These are phyloP conservation scores for Candida sithepensis DNA, from an alignment of 805 yeast genomes.

Conservation along the genomic window DNA sequence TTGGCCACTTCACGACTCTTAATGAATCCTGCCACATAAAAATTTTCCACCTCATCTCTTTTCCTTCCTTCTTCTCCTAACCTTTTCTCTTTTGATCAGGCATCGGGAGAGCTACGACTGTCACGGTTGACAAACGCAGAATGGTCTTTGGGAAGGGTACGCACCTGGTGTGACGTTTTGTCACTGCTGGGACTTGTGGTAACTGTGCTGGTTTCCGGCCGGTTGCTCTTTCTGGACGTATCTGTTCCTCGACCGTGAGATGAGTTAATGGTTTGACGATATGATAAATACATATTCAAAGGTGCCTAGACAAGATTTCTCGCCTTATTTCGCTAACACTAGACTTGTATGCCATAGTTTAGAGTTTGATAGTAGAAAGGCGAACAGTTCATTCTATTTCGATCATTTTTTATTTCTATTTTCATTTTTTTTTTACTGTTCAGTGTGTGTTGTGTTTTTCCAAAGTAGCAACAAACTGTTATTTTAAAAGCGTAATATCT, in stretches of 20 bases:
- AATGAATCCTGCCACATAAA: too few relatives aligned
- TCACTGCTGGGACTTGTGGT: neutral
- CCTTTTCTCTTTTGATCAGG: neutral
- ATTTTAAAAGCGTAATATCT: too few relatives aligned
- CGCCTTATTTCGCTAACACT: conserved; percentile 39
- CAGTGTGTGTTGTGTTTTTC: too few relatives aligned
- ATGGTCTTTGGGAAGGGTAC: neutral
- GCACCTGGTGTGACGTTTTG: neutral
- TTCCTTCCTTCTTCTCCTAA: neutral
- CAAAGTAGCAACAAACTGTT: too few relatives aligned
- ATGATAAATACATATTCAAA: neutral
- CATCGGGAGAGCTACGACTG: conserved; percentile 2
- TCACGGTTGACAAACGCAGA: conserved; percentile 5
- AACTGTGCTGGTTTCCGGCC: neutral
- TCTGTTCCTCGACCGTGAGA: conserved; percentile 5
- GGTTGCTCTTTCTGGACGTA: neutral
- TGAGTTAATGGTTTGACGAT: conserved; percentile 3
- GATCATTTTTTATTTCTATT: too few relatives aligned
- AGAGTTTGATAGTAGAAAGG: conserved; percentile 39
- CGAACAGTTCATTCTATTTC: conserved; percentile 30
- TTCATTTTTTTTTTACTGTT: too few relatives aligned
- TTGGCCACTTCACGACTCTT: too few relatives aligned
- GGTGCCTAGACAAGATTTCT: neutral
- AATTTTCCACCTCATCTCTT: neutral
- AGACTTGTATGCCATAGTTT: conserved; percentile 29